phyloP scores from a whole-genome alignment of 2,329 filamentous ascomycete genomes.

The Epichloe gansuensis region DNA sequence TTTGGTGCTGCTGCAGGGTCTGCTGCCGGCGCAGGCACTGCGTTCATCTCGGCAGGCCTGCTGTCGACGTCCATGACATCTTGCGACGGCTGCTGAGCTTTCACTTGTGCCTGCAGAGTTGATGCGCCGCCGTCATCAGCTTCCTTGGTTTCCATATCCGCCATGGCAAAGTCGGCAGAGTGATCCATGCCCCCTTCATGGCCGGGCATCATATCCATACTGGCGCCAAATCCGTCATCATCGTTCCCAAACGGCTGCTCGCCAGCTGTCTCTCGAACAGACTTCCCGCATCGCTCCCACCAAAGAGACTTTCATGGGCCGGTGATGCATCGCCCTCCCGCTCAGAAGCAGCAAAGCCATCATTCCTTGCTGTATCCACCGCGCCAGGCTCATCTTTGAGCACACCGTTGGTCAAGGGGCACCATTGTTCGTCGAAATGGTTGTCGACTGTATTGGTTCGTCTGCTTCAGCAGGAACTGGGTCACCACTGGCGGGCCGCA shows the following conservation, averaged over 20 bases:
- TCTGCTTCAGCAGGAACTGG: constrained; percentile 65
- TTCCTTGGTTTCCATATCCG: constrained; percentile 15
- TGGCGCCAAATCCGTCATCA: constrained; percentile 71
- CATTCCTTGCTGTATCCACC: constrained; percentile 6
- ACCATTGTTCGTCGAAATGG: constrained; percentile 65
- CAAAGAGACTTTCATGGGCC: constrained; percentile 70
- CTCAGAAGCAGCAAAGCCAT: constrained; percentile 14
- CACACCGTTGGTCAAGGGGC: constrained; percentile 42
- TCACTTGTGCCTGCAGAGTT: neutral
- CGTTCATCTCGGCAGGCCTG: neutral
- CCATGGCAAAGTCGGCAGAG: constrained; percentile 31
- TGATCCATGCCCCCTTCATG: constrained; percentile 30
- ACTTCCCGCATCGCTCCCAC: constrained; percentile 65
- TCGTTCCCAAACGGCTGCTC: constrained; percentile 60
- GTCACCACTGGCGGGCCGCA: constrained; percentile 63
- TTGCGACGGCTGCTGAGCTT: neutral
- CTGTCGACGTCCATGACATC: constrained; percentile 9
- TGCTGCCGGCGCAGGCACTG: neutral
- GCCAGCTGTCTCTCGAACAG: constrained; percentile 65
- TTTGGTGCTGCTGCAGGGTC: neutral
- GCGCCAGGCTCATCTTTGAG: constrained; percentile 14
- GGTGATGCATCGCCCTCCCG: constrained; percentile 52
- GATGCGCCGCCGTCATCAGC: neutral
- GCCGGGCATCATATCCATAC: constrained; percentile 46
- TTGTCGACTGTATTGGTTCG: constrained; percentile 48